Evolutionary conservation across 306 rosid species (phyloP), one percentile per base, ranked within the genome.

Genomic region (Trifolium repens): DNA sequence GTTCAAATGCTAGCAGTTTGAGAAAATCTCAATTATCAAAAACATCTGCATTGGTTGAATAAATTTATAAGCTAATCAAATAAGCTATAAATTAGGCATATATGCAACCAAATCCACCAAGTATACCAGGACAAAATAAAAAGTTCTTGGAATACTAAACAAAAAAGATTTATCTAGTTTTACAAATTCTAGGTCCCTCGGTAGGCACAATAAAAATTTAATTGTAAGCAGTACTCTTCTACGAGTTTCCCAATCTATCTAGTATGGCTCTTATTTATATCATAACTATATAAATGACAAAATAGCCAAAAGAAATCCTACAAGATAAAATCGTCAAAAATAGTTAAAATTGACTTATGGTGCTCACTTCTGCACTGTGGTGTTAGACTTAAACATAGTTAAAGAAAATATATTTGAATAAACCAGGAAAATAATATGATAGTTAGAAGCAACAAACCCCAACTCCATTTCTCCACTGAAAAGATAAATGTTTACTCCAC

Each of bases 381-480:
- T 60, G 68, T 49, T 70, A 49, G 60, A 49, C 64, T 24, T 43
- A 62, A 79, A 62, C 72, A 76, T 49, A 58, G 62, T 43, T 55
- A 32, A 53, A 47, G 75, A 34, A 46, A 78, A 58, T 52, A 78
- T 27, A 77, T 54, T 46, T 44, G 72, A 72, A 72, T 30, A 57
- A 71, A 78, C 46, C 72, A 55, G 62, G 57, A 69, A 63, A 60
- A 74, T 62, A 63, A 73, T 74, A 72, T 58, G 72, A 61, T 49
- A 76, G 76, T 43, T 67, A 83, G 78, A 54, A 79, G 82, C 76
- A 85, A 89, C 96, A 89, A 89, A 94, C 98, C 96, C 88, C 81
- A 66, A 79, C 66, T 81, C 85, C 79, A 73, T 74, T 85, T 85
- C 90, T 84, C 90, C 89, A 91, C 85, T 77, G 90, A 77, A 91